Evolutionary conservation across 78 protist species (phyloP).

Genomic region (Dictyostelium firmibasis): DNA sequence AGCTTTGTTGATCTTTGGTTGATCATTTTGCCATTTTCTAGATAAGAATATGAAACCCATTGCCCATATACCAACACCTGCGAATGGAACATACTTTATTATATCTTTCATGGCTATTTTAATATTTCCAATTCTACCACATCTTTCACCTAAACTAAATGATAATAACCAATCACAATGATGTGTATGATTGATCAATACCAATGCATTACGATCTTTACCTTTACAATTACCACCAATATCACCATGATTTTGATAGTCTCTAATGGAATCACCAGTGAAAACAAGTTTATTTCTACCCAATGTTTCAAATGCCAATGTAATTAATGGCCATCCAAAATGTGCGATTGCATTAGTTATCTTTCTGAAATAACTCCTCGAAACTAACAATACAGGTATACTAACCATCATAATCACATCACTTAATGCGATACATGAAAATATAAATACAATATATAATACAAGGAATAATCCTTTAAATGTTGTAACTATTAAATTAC

Average conservation of each 20-base stretch:
- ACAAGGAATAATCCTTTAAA: background rate
- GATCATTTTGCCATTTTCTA: slow-evolving; percentile 67
- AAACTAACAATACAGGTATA: slow-evolving; percentile 24
- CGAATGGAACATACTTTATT: slow-evolving; percentile 62
- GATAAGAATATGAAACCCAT: slow-evolving; percentile 68
- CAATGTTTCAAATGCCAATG: slow-evolving; percentile 56
- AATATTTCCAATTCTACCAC: slow-evolving; percentile 57
- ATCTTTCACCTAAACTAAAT: slow-evolving; percentile 56
- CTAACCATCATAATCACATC: slow-evolving; percentile 50
- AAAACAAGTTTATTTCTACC: slow-evolving; percentile 56
- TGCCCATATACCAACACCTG: slow-evolving; percentile 68
- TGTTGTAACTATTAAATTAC: background rate
- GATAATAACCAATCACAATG: slow-evolving; percentile 67
- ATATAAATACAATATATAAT: slow-evolving; percentile 25
- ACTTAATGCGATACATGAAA: slow-evolving; percentile 47
- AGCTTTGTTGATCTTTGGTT: slow-evolving; percentile 42
- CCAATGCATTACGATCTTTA: slow-evolving; percentile 41
- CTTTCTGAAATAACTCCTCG: slow-evolving; percentile 17
- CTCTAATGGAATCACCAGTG: slow-evolving; percentile 33
- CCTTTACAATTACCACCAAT: background rate
- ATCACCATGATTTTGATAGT: background rate
- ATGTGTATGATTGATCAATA: slow-evolving; percentile 32
- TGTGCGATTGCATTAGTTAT: slow-evolving; percentile 29
- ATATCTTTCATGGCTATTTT: slow-evolving; percentile 66
- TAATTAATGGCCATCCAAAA: slow-evolving; percentile 66